A percentile compares a stretch with the other conserved stretches of the same genome.
phyloP scores from a whole-genome alignment of 352 stramenopile genomes.

The Halophytophthora batemanensis region DNA sequence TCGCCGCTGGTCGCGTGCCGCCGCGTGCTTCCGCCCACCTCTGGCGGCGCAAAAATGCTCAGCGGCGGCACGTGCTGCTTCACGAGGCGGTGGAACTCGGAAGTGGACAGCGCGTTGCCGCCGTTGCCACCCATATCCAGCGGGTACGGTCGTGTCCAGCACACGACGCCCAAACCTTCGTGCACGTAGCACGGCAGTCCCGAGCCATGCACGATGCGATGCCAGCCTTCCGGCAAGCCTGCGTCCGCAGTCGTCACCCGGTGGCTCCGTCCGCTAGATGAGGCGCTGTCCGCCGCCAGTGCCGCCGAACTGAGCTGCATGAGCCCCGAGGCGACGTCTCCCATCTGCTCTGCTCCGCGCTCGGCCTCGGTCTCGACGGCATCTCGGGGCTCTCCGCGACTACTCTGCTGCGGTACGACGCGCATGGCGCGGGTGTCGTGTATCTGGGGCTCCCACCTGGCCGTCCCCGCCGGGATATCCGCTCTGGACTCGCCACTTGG shows the following conservation, averaged over 20 bases:
- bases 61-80: slow-evolving; percentile 64
- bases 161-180: slow-evolving; percentile 44
- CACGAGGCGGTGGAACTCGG: slow-evolving; percentile 41
- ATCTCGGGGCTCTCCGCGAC: background rate
- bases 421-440: slow-evolving; percentile 22
- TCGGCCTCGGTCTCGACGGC: background rate
- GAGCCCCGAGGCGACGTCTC: slow-evolving; percentile 34
- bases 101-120: slow-evolving; percentile 12
- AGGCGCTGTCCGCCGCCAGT: slow-evolving; percentile 14
- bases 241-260: slow-evolving; percentile 15
- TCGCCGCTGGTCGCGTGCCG: slow-evolving; percentile 3
- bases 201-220: slow-evolving; percentile 57
- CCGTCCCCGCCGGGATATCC: slow-evolving; percentile 6
- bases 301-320: slow-evolving; percentile 55
- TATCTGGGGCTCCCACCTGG: slow-evolving; percentile 14
- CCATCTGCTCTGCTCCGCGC: slow-evolving; percentile 12
- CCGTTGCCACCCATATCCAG: slow-evolving; percentile 31
- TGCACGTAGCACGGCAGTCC: slow-evolving; percentile 73
- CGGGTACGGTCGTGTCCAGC: slow-evolving; percentile 70
- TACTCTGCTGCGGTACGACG: background rate
- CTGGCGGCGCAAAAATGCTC: slow-evolving; percentile 48
- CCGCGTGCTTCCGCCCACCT: slow-evolving; percentile 7
- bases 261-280: background rate
- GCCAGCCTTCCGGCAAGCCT: slow-evolving; percentile 60
- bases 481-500: background rate